Percentiles rank a stretch among this genome's conserved stretches.
Evolutionary conservation across 1,139 yeast genomes (phyloP).

Genomic region (Martiniozyma asiatica): DNA sequence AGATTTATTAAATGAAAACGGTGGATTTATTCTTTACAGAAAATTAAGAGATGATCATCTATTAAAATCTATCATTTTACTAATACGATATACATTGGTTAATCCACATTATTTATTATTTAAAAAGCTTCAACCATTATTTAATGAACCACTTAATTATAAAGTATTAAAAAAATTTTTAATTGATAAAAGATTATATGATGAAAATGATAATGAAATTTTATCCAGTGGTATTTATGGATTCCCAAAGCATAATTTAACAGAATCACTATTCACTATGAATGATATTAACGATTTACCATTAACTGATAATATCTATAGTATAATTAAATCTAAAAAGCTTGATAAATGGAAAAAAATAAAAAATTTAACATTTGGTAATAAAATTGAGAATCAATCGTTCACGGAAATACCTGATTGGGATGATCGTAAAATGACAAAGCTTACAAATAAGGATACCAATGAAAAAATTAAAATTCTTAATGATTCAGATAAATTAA

Average conservation of each 20-base stretch:
- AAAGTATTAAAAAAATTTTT: constrained; percentile 10
- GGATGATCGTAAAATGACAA: not conserved
- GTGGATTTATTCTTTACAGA: too few species aligned
- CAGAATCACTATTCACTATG: constrained; percentile 3
- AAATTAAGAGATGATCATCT: constrained; percentile 9
- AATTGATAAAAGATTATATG: constrained; percentile 10
- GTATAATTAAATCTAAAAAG: not conserved
- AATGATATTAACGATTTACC: constrained; percentile 5
- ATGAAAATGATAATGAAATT: constrained; percentile 9
- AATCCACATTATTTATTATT: constrained; percentile 18
- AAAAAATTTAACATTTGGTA: too few species aligned
- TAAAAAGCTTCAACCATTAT: constrained; percentile 4
- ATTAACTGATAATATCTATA: constrained; percentile 5
- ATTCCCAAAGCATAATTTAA: constrained; percentile 1
- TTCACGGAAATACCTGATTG: too few species aligned
- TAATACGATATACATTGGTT: constrained; percentile 17
- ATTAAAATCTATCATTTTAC: constrained; percentile 13
- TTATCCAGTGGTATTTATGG: constrained; percentile 18
- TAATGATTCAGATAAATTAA: too few species aligned
- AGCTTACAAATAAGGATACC: too few species aligned
- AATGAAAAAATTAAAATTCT: too few species aligned
- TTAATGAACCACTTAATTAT: constrained; percentile 4
- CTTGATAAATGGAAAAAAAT: too few species aligned
- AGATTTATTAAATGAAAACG: constrained; percentile 6
- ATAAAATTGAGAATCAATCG: too few species aligned